phyloP scores from a whole-genome alignment of 805 yeast species.

The Naumovozyma baii region DNA sequence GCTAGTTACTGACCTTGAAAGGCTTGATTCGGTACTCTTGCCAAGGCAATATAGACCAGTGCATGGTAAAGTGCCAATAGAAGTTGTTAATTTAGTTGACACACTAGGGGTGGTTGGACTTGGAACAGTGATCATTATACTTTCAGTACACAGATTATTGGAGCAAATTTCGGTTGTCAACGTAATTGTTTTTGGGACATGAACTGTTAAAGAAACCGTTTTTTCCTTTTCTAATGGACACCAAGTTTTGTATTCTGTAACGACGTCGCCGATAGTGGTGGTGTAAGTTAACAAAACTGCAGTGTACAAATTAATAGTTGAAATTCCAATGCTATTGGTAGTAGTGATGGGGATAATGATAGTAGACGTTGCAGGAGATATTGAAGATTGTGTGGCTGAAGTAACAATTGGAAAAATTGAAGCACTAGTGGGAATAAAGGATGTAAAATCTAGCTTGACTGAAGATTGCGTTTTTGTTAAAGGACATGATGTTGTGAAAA shows the following conservation, averaged over 20 bases:
- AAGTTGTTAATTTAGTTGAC: too few species aligned
- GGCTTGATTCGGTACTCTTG: too few species aligned
- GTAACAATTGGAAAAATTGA: conserved; percentile 13
- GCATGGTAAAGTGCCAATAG: conserved; percentile 3
- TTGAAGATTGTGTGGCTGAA: conserved; percentile 11
- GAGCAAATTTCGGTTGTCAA: conserved; percentile 14
- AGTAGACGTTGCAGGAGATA: conserved; percentile 11
- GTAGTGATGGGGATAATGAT: conserved; percentile 11
- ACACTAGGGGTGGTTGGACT: too few species aligned
- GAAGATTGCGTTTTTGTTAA: conserved; percentile 7
- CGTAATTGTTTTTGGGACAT: conserved; percentile 4
- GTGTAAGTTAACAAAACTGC: conserved; percentile 2
- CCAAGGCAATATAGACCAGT: too few species aligned
- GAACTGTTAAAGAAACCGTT: background rate
- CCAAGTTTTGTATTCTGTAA: conserved; percentile 7
- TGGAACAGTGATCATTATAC: conserved; percentile 1
- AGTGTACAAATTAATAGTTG: background rate
- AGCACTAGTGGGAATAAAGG: conserved; percentile 3
- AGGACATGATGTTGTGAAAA: conserved; percentile 30
- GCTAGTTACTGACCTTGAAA: too few species aligned
- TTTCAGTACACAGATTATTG: conserved; percentile 4
- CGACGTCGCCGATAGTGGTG: conserved; percentile 6
- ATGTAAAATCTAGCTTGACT: background rate
- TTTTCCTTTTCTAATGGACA: conserved; percentile 7
- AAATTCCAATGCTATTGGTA: conserved; percentile 8